Conservation (phyloP, 1,284 basidiomycete species). For the Fistulinella cinereoalba region DNA sequence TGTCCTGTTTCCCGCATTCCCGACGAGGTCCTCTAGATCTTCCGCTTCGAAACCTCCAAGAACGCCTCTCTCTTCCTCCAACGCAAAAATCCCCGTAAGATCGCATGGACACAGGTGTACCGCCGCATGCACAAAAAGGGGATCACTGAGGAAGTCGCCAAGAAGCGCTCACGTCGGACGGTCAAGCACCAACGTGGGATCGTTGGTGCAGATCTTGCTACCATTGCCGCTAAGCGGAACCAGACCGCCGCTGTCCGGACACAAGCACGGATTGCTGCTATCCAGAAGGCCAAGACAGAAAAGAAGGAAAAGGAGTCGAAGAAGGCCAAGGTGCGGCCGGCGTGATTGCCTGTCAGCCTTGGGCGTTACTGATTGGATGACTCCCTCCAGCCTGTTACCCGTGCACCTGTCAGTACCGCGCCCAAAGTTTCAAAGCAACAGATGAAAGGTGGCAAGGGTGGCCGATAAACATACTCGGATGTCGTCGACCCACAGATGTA, state of each 20-base stretch:
- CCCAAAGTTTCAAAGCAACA: slow-evolving; percentile 94
- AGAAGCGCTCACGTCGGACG: slow-evolving; percentile 96
- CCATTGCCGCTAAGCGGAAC: slow-evolving; percentile 90
- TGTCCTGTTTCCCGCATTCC: no score
- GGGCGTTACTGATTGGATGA: neutral
- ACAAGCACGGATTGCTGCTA: slow-evolving; percentile 80
- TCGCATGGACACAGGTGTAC: slow-evolving; percentile 97
- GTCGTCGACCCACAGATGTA: slow-evolving; percentile 16
- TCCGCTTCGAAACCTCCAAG: slow-evolving; percentile 90
- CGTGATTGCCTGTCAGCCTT: neutral
- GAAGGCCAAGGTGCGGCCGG: slow-evolving; percentile 78
- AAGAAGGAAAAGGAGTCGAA: slow-evolving; percentile 96
- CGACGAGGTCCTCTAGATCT: slow-evolving; percentile 55
- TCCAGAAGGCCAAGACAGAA: slow-evolving; percentile 89
- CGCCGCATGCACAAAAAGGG: slow-evolving; percentile 99
- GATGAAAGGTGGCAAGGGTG: slow-evolving; percentile 87
- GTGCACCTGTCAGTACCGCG: slow-evolving; percentile 50
- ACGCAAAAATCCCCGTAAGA: slow-evolving; percentile 99
- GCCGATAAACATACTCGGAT: slow-evolving; percentile 42
- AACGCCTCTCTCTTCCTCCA: slow-evolving; percentile 97
- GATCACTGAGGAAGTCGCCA: slow-evolving; percentile 97
- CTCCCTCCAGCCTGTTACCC: slow-evolving; percentile 44
- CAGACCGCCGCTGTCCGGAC: slow-evolving; percentile 86
- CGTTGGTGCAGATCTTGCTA: slow-evolving; percentile 91
- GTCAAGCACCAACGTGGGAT: slow-evolving; percentile 99